Evolutionary conservation across 1,139 yeast species (phyloP), one percentile per base, ranked within the genome.

Genomic region (Saccharomycopsis phalli): DNA sequence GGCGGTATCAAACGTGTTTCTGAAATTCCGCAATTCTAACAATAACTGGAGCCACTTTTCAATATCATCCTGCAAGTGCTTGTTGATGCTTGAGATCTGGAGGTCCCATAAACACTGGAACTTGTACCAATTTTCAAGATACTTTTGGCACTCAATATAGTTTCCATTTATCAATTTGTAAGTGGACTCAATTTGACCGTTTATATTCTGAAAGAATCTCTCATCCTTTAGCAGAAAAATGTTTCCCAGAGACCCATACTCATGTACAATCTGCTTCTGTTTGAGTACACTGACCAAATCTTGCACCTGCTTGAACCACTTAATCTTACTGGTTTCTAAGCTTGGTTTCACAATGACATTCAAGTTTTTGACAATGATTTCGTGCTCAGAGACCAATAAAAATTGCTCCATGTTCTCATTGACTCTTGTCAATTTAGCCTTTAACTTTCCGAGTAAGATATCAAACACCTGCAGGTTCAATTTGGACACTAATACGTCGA

Each of bases 31-130:
- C 5, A 79, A 58, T 14, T 71, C 73, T 4, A 58, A 55, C 25
- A 78, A 53, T 1, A 68, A 51, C 3, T 58, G 58, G 22, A 70
- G 52, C 91, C 88, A 80, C 11, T 51, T 49, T 0, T 50, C 48
- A 36, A 78, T 50, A 18, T 65, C 59, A 4, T 54, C 47, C 2
- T 66, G 69, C 8, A 69, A 52, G 14, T 50, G 29, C 21, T 49
- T 45, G 47, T 54, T 53, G 34, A 66, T 54, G 40, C 58, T 56
- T 4, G 61, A 62, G 0, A 65, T 50, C 20, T 63, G 63, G 11
- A 71, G 50, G 45, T 73, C 80, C 83, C 88, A 79, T 3, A 81
- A 57, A 2, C 68, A 59, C 51, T 78, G 82, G 26, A 80, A 62
- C 23, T 60, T 60, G 6, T 56, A 54, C 94, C 94, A 84, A 25